A percentile compares a stretch with the other conserved stretches of the same genome.
These are phyloP conservation scores for Trichoderma aggressivum DNA, from an alignment of 2,329 filamentous ascomycete genomes.

Conservation along the genomic window DNA sequence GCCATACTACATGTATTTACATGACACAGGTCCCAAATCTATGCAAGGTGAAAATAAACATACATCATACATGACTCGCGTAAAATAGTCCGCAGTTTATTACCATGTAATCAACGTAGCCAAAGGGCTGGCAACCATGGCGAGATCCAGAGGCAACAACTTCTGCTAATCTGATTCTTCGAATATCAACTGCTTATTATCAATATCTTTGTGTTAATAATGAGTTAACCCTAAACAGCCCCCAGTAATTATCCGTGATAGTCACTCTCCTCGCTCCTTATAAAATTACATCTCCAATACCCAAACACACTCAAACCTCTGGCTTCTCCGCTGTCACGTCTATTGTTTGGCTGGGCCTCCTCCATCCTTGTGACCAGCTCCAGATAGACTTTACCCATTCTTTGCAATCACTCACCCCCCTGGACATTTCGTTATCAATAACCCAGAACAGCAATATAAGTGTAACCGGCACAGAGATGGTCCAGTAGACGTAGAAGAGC, in stretches of 20 bases:
- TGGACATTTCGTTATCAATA: background rate
- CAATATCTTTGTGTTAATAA: background rate
- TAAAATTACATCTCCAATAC: background rate
- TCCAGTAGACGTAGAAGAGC: background rate
- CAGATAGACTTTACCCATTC: background rate
- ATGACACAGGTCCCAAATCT: too few relatives aligned
- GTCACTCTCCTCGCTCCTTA: background rate
- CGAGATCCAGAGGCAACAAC: too few relatives aligned
- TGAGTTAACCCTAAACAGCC: accelerated
- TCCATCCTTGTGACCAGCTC: background rate
- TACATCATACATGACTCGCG: background rate
- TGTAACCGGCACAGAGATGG: background rate
- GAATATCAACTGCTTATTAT: too few relatives aligned
- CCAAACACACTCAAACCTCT: background rate
- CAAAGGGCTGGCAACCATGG: background rate
- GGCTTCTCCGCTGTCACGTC: background rate
- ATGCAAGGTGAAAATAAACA: too few relatives aligned
- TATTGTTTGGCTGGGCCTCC: background rate
- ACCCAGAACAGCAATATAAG: background rate
- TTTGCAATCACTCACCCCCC: background rate
- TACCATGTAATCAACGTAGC: background rate
- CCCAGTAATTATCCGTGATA: background rate
- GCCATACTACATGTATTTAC: too few relatives aligned
- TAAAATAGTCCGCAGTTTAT: background rate
- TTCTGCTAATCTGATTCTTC: too few relatives aligned